Base-by-base conservation (phyloP, 1,284 basidiomycete species). In the Anthracocystis setariae region DNA sequence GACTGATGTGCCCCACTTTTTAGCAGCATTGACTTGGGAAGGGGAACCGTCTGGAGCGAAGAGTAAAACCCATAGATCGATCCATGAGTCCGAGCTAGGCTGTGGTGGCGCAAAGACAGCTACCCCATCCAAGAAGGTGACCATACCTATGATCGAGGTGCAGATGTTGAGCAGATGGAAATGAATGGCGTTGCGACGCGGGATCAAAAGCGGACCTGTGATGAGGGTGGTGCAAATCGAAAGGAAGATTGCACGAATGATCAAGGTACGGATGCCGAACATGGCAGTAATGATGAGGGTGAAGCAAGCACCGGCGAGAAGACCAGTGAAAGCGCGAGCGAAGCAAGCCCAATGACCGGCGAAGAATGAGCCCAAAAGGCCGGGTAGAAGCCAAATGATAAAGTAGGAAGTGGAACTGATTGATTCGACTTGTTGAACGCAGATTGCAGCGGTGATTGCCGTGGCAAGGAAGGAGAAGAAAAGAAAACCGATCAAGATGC, bases 261-360 rank as follows among this genome's bases (percentile, higher is more conserved):
- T 60, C 27, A 80, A 43, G 2, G 76, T 75, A 52, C 75, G 70
- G 18, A 80, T 76, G 43, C 78, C 78, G 39, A 78, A 78, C 42
- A 76, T 59, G 17, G 78, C 78, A 4, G 78, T 78, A 17, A 77
- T 43, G 42, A 78, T 46, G 20, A 77, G 43, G n/a, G 73, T 70
- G 18, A 74, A 38, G 32, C 62, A 66, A 3, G 70, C 60, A 5
- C 67, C 74, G 8, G 58, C 67, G 4, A 73, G 53, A 8, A 80
- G 46, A 5, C 76, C 78, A 3, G 70, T 57, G 39, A 66, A 65
- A 0, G 60, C 25, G 15, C 73, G 27, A 0, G 70, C 59, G 15
- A 74, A 52, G 12, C 71, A 42, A 5, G 63, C 38, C 56, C 76
- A 66, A 43, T 75, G 76, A 20, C 66, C 74, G 8, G 52, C 52